These are phyloP conservation scores for Globisporangium rhizosaccharum DNA, from an alignment of 352 stramenopile species.

Conservation along the genomic window DNA sequence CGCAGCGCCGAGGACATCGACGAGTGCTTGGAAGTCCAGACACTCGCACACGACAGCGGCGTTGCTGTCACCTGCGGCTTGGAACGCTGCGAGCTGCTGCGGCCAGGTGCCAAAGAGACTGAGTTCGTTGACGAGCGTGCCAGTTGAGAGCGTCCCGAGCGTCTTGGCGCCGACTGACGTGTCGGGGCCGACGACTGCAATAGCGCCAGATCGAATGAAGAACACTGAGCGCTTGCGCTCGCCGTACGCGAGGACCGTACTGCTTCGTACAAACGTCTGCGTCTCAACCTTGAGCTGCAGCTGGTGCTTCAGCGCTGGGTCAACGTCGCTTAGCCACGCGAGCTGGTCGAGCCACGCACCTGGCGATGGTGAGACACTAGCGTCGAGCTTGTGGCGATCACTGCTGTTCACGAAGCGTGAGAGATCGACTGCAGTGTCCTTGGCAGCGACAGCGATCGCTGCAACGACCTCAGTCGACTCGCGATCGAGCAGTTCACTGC, in stretches of 20 bases:
- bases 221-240: constrained; percentile 35
- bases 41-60: constrained; percentile 28
- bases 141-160: constrained; percentile 21
- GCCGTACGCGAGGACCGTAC: constrained; percentile 38
- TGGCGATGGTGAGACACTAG: not conserved
- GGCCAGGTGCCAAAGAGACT: constrained; percentile 45
- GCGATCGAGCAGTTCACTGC: constrained; percentile 39
- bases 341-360: constrained; percentile 20
- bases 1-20: constrained; percentile 24
- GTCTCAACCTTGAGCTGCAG: constrained; percentile 14
- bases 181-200: constrained; percentile 38
- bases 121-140: constrained; percentile 48
- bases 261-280: constrained; percentile 12
- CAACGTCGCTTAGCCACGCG: constrained; percentile 7
- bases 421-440: constrained; percentile 16
- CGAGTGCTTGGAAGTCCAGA: constrained; percentile 31
- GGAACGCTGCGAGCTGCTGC: constrained; percentile 30
- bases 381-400: not conserved
- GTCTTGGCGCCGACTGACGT: constrained; percentile 34
- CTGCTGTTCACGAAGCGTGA: constrained; percentile 44
- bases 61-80: constrained; percentile 19
- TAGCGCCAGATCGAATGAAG: constrained; percentile 34
- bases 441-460: constrained; percentile 22
- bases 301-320: constrained; percentile 4
- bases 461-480: constrained; percentile 32